A percentile compares a stretch with the other conserved stretches of the same genome.
Evolutionary conservation across 345 rosid species (phyloP).

Genomic region (Pistacia integerrima): DNA sequence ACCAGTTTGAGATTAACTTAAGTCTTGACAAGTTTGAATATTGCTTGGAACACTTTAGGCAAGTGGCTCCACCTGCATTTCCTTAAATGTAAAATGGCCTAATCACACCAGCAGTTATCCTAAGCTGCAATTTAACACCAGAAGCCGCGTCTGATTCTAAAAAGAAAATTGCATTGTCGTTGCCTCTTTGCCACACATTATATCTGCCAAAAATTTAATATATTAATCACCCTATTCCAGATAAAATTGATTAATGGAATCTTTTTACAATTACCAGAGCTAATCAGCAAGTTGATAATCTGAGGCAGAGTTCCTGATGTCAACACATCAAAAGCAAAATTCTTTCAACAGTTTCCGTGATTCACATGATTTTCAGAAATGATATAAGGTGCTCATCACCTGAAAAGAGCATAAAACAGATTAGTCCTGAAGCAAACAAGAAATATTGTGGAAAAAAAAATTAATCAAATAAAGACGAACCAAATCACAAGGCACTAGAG

Average conservation of each 20-base stretch:
- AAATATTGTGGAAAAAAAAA: neutral
- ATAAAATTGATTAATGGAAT: neutral
- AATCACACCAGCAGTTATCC: neutral
- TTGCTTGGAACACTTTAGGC: slow-evolving; percentile 3
- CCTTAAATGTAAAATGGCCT: neutral
- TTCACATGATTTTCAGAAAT: slow-evolving; percentile 9
- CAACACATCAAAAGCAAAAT: neutral
- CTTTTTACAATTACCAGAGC: neutral
- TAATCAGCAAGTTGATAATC: neutral
- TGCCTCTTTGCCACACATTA: neutral
- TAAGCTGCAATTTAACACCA: neutral
- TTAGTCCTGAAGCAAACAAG: neutral
- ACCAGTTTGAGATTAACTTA: neutral
- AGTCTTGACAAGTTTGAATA: slow-evolving; percentile 1
- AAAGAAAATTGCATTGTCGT: neutral
- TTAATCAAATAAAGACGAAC: no score
- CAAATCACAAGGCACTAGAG: no score
- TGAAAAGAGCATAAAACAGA: neutral
- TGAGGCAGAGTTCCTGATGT: neutral
- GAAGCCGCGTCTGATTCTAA: slow-evolving; percentile 14
- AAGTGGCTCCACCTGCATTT: slow-evolving; percentile 3
- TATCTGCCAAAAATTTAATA: neutral
- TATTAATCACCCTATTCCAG: neutral
- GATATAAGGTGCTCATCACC: slow-evolving; percentile 4
- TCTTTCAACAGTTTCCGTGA: neutral